A percentile compares a stretch with the other conserved stretches of the same genome.
Conservation (phyloP, 2,329 filamentous ascomycete species). For the Pyrenochaeta sp. region DNA sequence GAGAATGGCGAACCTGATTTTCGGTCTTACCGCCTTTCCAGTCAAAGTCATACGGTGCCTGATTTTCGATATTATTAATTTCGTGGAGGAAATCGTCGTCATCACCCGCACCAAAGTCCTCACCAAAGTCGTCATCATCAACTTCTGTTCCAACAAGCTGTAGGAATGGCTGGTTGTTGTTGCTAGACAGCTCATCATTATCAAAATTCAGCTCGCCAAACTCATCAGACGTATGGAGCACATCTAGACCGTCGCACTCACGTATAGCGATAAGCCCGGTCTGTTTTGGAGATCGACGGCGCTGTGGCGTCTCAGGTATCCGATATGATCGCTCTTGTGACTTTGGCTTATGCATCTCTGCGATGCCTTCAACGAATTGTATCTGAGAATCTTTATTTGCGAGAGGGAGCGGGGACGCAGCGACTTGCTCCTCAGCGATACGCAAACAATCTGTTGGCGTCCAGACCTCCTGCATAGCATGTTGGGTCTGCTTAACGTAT, state of each 20-base stretch:
- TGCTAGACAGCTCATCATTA: constrained; percentile 16
- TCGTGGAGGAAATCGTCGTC: constrained; percentile 51
- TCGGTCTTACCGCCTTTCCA: constrained; percentile 39
- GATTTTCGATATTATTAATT: constrained; percentile 54
- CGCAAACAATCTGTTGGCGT: constrained; percentile 37
- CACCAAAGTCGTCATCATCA: constrained; percentile 26
- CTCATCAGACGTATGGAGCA: constrained; percentile 28
- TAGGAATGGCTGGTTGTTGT: constrained; percentile 21
- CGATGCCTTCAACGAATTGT: neutral
- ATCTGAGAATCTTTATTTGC: constrained; percentile 9
- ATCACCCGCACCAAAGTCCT: constrained; percentile 39
- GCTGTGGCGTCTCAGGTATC: constrained; percentile 36
- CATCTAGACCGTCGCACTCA: constrained; percentile 11
- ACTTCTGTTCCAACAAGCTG: constrained; percentile 17
- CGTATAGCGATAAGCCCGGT: constrained; percentile 2
- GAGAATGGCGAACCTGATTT: constrained; percentile 14
- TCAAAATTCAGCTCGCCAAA: constrained; percentile 40
- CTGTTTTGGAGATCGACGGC: constrained; percentile 17
- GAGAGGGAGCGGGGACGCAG: constrained; percentile 22
- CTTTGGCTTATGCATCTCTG: constrained; percentile 2
- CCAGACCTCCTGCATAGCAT: constrained; percentile 34
- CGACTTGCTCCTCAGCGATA: constrained; percentile 29
- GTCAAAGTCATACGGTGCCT: constrained; percentile 35
- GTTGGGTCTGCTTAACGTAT: constrained; percentile 43
- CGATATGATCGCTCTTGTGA: constrained; percentile 24